Conservation (phyloP, 768 basidiomycete species). For the Cyathus striatus region DNA sequence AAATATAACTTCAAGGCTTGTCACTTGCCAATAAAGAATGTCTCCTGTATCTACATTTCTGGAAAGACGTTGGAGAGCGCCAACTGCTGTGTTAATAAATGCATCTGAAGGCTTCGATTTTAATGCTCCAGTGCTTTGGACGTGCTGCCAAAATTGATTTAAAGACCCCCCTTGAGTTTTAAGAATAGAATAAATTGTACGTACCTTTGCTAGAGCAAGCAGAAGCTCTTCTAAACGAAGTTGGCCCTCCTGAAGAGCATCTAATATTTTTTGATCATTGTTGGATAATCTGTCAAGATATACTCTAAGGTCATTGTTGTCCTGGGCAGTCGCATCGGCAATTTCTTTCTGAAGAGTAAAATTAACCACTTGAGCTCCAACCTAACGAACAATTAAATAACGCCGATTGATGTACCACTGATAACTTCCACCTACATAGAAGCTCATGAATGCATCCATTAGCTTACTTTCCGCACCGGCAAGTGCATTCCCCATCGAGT, state of each 20-base stretch:
- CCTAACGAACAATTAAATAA: slow-evolving; percentile 1
- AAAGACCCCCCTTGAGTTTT: too few relatives aligned
- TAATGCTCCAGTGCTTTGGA: slow-evolving; percentile 2
- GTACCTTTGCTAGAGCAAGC: slow-evolving; percentile 12
- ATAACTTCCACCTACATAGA: slow-evolving; percentile 10
- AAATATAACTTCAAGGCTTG: slow-evolving; percentile 18
- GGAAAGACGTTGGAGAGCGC: slow-evolving; percentile 10
- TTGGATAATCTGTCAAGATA: slow-evolving; percentile 9
- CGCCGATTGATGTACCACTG: background rate
- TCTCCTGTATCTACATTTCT: slow-evolving; percentile 6
- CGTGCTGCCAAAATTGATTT: slow-evolving; percentile 5
- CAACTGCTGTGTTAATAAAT: slow-evolving; percentile 11
- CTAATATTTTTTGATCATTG: slow-evolving; percentile 11
- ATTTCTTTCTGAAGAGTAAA: slow-evolving; percentile 10
- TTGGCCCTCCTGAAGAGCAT: slow-evolving; percentile 10
- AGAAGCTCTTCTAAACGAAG: slow-evolving; percentile 12
- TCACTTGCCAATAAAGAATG: slow-evolving; percentile 15
- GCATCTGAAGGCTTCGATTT: slow-evolving; percentile 6
- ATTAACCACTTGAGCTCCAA: slow-evolving; percentile 8
- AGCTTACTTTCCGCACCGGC: slow-evolving; percentile 9
- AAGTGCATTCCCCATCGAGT: slow-evolving; percentile 8
- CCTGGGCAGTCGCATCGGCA: slow-evolving; percentile 9
- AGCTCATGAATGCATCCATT: slow-evolving; percentile 7
- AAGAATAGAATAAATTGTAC: too few relatives aligned
- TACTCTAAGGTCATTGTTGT: slow-evolving; percentile 7